phyloP scores from a whole-genome alignment of 306 rosid species.

The Fragaria nilgerrensis region DNA sequence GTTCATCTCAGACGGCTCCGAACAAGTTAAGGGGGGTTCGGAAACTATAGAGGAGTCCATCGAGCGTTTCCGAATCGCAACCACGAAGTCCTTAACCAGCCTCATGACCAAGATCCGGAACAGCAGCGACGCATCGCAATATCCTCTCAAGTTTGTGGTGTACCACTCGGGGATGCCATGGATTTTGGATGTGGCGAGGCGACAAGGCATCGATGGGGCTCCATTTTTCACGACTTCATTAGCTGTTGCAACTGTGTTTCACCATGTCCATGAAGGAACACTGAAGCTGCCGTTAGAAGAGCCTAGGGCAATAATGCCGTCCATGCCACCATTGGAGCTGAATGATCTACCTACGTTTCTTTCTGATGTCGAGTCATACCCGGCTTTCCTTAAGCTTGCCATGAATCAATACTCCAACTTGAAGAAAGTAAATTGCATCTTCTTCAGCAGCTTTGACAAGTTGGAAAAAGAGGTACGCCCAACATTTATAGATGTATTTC shows the following conservation, averaged over 20 bases:
- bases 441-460: constrained; percentile 3
- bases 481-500: neutral
- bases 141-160: constrained; percentile 35
- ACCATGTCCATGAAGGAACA: constrained; percentile 34
- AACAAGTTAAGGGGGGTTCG: neutral
- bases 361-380: neutral
- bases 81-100: neutral
- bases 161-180: constrained; percentile 43
- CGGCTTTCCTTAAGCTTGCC: neutral
- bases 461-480: constrained; percentile 16
- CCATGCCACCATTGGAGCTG: neutral
- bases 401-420: constrained; percentile 15
- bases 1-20: neutral
- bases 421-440: constrained; percentile 12
- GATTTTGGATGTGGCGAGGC: constrained; percentile 49
- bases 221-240: constrained; percentile 52
- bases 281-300: constrained; percentile 32
- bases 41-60: neutral
- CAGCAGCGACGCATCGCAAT: neutral
- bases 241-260: constrained; percentile 36
- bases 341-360: neutral
- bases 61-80: neutral
- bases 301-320: neutral
- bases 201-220: constrained; percentile 40
- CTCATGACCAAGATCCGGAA: neutral